Base-by-base conservation (phyloP, 208 protist species). In the Acanthamoeba polyphaga region DNA sequence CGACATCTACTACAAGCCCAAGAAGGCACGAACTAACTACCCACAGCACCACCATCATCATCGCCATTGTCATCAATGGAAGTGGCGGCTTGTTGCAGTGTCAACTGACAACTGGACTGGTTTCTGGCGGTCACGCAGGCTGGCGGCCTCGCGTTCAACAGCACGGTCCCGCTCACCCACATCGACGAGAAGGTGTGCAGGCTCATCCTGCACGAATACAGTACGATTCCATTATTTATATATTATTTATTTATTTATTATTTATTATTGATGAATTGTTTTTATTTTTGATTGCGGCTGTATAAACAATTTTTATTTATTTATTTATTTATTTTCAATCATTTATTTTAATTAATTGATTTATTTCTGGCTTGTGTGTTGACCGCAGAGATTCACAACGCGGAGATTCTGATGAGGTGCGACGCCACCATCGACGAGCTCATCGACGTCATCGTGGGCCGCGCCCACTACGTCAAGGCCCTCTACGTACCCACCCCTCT, bases 391-490 rank as follows among this genome's bases (percentile, higher is more conserved):
- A 80, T 93, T 10, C 89, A 93, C 95, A 99, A 99, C 97, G 98
- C 98, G 2, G 99, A 99, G 34, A 98, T 99, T 13, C 85, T 98
- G n/a, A 95, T 99, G 12, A 97, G 98, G 55, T 98, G 99, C 72
- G 99, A 99, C 96, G 98, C 98, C 74, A 99, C 99, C 6, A 97
- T 99, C 29, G 99, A 99, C 95, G 97, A 99, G 94, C 98, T 99
- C 82, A 99, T 99, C 96, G 99, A 99, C 96, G 98, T 99, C 15
- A 98, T 99, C 84, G 98, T 99, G 95, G 99, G 99, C 5, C 99
- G 99, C 95, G 96, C 99, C 32, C 76, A 97, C 34, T 99, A 99
- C 91, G 93, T 98, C 64, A 96, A 91, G 64, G 98, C 95, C 89
- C 58, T 98, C 27, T 98, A 98, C 84, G 96, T 95, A 46, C 29